Conservation (phyloP, 306 rosid species). For the Canavalia gladiata region DNA sequence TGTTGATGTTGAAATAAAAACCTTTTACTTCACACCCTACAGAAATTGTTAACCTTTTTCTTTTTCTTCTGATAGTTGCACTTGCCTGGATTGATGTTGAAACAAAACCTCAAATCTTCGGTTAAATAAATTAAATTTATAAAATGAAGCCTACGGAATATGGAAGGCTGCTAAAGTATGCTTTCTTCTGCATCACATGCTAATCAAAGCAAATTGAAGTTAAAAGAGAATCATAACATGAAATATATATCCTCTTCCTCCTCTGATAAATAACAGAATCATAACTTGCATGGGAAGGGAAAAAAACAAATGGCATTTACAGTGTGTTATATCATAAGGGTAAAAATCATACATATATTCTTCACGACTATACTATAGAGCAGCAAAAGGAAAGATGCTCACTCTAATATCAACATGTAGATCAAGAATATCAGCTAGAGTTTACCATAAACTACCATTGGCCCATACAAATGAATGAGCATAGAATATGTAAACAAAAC, state of each 20-base stretch:
- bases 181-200: not conserved
- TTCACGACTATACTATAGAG: slow-evolving; percentile 32
- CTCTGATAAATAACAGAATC: not conserved
- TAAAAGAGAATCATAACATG: slow-evolving; percentile 1
- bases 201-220: not conserved
- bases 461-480: slow-evolving; percentile 49
- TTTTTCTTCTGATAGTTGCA: not conserved
- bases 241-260: not conserved
- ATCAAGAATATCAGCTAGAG: slow-evolving; percentile 33
- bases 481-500: slow-evolving; percentile 49
- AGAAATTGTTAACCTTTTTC: slow-evolving; percentile 1
- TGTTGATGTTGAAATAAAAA: slow-evolving; percentile 9
- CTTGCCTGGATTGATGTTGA: slow-evolving; percentile 22
- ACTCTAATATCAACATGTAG: slow-evolving; percentile 49
- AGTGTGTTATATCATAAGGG: slow-evolving; percentile 18
- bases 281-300: slow-evolving; percentile 4
- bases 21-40: not conserved
- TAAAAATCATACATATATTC: slow-evolving; percentile 33
- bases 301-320: slow-evolving; percentile 46
- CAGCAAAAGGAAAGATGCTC: slow-evolving; percentile 26
- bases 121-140: not conserved
- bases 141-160: not conserved
- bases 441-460: slow-evolving; percentile 42
- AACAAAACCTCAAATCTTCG: not conserved
- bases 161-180: not conserved